Evolutionary conservation across 768 basidiomycete species (phyloP), one percentile per base, ranked within the genome.

Genomic region (Sistotremastrum suecicum): DNA sequence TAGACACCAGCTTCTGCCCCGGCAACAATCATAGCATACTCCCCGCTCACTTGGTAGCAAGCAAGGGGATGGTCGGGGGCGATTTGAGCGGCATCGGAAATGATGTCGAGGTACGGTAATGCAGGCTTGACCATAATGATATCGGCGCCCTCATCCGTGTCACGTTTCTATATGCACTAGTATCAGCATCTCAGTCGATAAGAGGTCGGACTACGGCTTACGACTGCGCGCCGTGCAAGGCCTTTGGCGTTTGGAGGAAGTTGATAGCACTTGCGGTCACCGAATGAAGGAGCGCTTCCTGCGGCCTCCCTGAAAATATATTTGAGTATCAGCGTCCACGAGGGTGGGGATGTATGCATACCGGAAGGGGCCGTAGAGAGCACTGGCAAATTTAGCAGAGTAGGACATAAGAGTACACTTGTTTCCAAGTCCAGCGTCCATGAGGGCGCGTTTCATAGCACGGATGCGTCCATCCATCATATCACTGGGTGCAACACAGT

Each of bases 41-140:
- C 95, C 3, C 95, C 95, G 46, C 88, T 91, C 42, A 99, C 95
- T 64, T 92, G 87, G 62, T 98, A 99, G 56, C 86, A 89, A 0
- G 95, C 95, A n/a, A 95, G 70, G 2, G 94, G 94, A 55, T 87
- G 83, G 58, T 94, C 80, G 0, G 77, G 76, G 4, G 86, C 80
- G 38, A 95, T 71, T 53, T 78, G 64, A 3, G 80, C 76, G 10
- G 88, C 89, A 56, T 95, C 89, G 33, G 84, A 74, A 53, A 99
- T 84, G 63, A 98, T 82, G 64, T 99, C 95, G 43, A 98, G 85
- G 66, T 98, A 98, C 0, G 95, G 92, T 49, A 98, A 63, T 0
- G 90, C 75, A 12, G 95, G 95, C 60, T 99, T 99, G 59, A 99
- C 90, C 92, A 99, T 98, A 60, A 99, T 79, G 56, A 99, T 87